phyloP scores from a whole-genome alignment of 1,284 basidiomycete species.

The Tilletia caries region DNA sequence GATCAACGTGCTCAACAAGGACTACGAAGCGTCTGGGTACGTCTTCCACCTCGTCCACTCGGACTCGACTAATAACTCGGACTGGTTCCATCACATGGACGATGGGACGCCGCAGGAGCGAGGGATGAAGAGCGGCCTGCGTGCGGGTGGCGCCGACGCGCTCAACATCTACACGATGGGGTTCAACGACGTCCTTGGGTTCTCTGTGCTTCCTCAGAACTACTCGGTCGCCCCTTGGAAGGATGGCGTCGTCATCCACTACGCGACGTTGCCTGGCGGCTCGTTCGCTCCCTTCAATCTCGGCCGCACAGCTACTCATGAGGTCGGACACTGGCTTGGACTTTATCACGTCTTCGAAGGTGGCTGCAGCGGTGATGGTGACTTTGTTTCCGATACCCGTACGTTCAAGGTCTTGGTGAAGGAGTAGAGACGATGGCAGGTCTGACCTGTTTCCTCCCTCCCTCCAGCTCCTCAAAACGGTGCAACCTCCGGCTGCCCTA shows the following conservation, averaged over 20 bases:
- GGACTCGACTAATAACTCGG: constrained; percentile 57
- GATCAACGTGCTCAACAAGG: constrained; percentile 59
- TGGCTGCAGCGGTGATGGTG: constrained; percentile 60
- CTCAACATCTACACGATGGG: constrained; percentile 62
- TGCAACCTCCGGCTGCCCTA: constrained; percentile 31
- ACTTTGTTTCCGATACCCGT: constrained; percentile 58
- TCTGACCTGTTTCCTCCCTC: too few relatives aligned
- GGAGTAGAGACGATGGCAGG: too few relatives aligned
- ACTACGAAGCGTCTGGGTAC: constrained; percentile 58
- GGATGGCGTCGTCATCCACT: constrained; percentile 60
- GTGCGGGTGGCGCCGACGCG: constrained; percentile 56
- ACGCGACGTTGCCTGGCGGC: constrained; percentile 61
- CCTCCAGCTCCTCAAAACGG: constrained; percentile 48
- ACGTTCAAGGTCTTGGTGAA: too few relatives aligned
- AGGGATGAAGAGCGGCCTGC: constrained; percentile 60
- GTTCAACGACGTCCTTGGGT: constrained; percentile 46
- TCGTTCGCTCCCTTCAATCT: constrained; percentile 58
- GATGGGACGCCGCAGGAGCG: constrained; percentile 57
- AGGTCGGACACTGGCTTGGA: constrained; percentile 58
- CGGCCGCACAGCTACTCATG: constrained; percentile 62
- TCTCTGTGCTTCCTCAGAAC: constrained; percentile 58
- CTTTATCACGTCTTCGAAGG: constrained; percentile 65
- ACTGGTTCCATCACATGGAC: constrained; percentile 60
- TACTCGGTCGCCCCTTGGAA: constrained; percentile 53
- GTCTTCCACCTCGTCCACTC: constrained; percentile 56